Evolutionary conservation across 805 yeast species (phyloP).

Genomic region (Kodamaea nitidulidarum): DNA sequence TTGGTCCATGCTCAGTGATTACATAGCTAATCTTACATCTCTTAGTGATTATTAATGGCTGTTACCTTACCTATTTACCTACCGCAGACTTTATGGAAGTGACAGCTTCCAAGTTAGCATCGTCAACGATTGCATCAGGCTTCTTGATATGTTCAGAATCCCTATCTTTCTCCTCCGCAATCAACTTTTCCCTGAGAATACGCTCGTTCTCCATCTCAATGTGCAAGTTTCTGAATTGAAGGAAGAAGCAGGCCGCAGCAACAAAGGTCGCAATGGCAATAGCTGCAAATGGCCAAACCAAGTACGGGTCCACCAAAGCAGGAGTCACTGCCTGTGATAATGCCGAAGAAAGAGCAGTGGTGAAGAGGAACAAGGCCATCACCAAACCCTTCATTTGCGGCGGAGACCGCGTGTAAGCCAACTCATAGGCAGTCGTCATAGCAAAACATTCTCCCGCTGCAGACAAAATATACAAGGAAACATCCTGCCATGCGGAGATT

Average conservation of each 20-base stretch:
- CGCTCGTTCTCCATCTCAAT: slow-evolving; percentile 37
- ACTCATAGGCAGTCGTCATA: slow-evolving; percentile 47
- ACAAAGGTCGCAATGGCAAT: slow-evolving; percentile 34
- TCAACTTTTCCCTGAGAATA: slow-evolving; percentile 20
- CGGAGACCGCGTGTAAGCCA: slow-evolving; percentile 52
- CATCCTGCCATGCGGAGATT: slow-evolving; percentile 29
- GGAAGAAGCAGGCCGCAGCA: slow-evolving; percentile 30
- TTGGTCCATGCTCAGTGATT: too few relatives aligned
- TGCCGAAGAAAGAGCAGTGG: slow-evolving; percentile 47
- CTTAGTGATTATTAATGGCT: too few relatives aligned
- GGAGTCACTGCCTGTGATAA: slow-evolving; percentile 40
- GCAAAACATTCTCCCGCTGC: slow-evolving; percentile 55
- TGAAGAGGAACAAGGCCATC: slow-evolving; percentile 42
- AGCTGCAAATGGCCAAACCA: slow-evolving; percentile 42
- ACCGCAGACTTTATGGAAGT: slow-evolving; percentile 28
- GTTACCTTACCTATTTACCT: slow-evolving; percentile 22
- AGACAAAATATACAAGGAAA: slow-evolving; percentile 33
- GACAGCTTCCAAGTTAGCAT: slow-evolving; percentile 21
- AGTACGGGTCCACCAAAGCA: slow-evolving; percentile 37
- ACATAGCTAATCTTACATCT: too few relatives aligned
- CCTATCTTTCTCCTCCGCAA: not conserved
- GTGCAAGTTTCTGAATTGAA: slow-evolving; percentile 38
- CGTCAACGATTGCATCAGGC: slow-evolving; percentile 14
- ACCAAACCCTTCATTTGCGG: slow-evolving; percentile 48
- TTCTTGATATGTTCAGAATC: not conserved